Evolutionary conservation across 768 basidiomycete genomes (phyloP), one percentile per base, ranked within the genome.

Genomic region (Nidula microcarpa): DNA sequence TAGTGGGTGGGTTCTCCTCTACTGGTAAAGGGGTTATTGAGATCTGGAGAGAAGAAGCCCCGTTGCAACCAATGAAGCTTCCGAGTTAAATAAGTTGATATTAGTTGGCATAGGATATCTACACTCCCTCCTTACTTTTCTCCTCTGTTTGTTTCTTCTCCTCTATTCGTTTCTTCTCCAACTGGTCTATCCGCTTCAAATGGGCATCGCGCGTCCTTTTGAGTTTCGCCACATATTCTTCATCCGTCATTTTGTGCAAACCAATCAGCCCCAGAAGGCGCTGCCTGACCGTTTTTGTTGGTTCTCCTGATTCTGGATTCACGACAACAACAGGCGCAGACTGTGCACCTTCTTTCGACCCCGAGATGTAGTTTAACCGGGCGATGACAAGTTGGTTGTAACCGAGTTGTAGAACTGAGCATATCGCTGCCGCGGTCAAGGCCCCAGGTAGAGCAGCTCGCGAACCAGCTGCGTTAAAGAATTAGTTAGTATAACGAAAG

Each of bases 301-400:
- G 18, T 32, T 14, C 4, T 9, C 49, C 44, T 46, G 52, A 36
- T 13, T 45, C 35, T 33, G 23, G 55, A 44, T 30, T 46, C 44
- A 34, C 45, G 51, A 39, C 33, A 33, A 35, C 23, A 33, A 35
- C 23, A 43, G 49, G 33, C 10, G 61, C 54, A n/a, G 56, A 4
- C 14, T 54, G 50, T 30, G 50, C 55, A 53, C 62, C 58, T 51
- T 61, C 53, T 17, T 60, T 57, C n/a, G 68, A 61, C 47, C 66
- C 67, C 35, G 79, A 77, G 44, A 86, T 60, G 53, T 82, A 80
- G 64, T 78, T 77, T 53, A 93, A 69, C 54, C 91, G 76, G 49
- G 72, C 63, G 30, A 92, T 69, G 41, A 70, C 69, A n/a, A 84
- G 53, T 63, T 91, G 86, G 62, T 94, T 95, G 68, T 77, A 84